Percentiles rank a stretch among this genome's conserved stretches.
phyloP scores from a whole-genome alignment of 805 yeast genomes.

The Zygoascus flipseniorum region DNA sequence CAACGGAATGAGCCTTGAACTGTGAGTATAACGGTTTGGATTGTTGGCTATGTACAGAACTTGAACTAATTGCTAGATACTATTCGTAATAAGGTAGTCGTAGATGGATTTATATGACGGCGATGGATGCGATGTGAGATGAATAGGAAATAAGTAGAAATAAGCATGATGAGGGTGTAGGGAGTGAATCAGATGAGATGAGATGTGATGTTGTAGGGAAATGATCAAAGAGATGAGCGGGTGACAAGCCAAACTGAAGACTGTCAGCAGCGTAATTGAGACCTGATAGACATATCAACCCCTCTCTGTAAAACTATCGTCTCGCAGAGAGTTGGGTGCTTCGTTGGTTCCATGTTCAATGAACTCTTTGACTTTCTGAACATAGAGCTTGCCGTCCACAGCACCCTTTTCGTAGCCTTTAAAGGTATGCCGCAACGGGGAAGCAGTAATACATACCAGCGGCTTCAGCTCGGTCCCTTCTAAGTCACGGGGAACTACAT shows the following conservation, averaged over 20 bases:
- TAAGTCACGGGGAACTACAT: slow-evolving; percentile 61
- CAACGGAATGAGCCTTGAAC: slow-evolving; percentile 77
- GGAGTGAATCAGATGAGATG: too few relatives aligned
- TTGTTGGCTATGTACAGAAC: neutral
- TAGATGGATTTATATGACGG: neutral
- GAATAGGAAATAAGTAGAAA: neutral
- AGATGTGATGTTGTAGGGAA: too few relatives aligned
- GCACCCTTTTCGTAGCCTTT: slow-evolving; percentile 66
- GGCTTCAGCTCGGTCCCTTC: slow-evolving; percentile 48
- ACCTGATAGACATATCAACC: slow-evolving; percentile 5
- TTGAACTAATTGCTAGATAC: neutral
- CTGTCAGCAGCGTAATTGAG: too few relatives aligned
- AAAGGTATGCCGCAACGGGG: slow-evolving; percentile 58
- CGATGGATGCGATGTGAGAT: too few relatives aligned
- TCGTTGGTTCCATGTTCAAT: slow-evolving; percentile 55
- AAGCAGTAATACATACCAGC: slow-evolving; percentile 65
- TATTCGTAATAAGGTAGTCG: neutral
- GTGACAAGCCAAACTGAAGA: too few relatives aligned
- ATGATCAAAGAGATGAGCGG: too few relatives aligned
- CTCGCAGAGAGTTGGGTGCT: slow-evolving; percentile 16
- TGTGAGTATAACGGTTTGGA: slow-evolving; percentile 38
- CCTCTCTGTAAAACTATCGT: slow-evolving; percentile 9
- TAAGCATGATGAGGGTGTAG: too few relatives aligned
- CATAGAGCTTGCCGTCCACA: slow-evolving; percentile 62
- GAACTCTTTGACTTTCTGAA: slow-evolving; percentile 65